Conservation (phyloP, 2,329 filamentous ascomycete species). For the Mollisia scopiformis region DNA sequence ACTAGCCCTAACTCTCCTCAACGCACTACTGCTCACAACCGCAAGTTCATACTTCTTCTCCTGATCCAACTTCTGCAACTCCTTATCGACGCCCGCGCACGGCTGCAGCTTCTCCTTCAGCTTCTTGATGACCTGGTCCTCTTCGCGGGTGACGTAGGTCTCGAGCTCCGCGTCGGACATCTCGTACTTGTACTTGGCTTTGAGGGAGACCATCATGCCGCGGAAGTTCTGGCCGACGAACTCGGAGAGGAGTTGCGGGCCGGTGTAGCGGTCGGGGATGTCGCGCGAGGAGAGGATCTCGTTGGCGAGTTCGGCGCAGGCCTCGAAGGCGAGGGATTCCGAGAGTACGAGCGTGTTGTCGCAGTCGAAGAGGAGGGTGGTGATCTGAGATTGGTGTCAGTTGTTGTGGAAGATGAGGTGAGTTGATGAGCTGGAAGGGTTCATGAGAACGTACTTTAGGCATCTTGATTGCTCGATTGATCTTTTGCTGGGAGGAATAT, state of each 20-base stretch:
- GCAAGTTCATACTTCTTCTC: constrained; percentile 71
- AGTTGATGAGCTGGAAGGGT: neutral
- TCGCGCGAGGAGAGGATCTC: constrained; percentile 73
- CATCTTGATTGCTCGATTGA: neutral
- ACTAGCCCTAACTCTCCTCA: constrained; percentile 76
- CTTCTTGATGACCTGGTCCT: constrained; percentile 82
- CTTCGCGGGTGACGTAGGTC: constrained; percentile 74
- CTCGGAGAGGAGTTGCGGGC: constrained; percentile 76
- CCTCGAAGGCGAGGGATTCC: constrained; percentile 88
- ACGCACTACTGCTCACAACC: constrained; percentile 80
- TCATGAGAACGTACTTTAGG: constrained; percentile 12
- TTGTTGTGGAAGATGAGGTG: neutral
- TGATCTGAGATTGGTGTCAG: constrained; percentile 52
- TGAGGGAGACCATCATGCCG: constrained; percentile 80
- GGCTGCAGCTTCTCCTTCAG: constrained; percentile 69
- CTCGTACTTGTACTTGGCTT: constrained; percentile 74
- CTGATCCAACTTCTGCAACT: constrained; percentile 66
- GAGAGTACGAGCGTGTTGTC: constrained; percentile 95
- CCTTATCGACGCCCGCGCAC: constrained; percentile 68
- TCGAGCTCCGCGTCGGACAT: constrained; percentile 72
- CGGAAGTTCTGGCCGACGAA: constrained; percentile 96
- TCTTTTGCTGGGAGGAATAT: neutral
- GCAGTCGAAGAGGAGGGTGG: constrained; percentile 74
- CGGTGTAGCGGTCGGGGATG: constrained; percentile 72
- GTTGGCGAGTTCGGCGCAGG: constrained; percentile 87